Conservation (phyloP, 331 rosid species). For the Pyrus hybrid region DNA sequence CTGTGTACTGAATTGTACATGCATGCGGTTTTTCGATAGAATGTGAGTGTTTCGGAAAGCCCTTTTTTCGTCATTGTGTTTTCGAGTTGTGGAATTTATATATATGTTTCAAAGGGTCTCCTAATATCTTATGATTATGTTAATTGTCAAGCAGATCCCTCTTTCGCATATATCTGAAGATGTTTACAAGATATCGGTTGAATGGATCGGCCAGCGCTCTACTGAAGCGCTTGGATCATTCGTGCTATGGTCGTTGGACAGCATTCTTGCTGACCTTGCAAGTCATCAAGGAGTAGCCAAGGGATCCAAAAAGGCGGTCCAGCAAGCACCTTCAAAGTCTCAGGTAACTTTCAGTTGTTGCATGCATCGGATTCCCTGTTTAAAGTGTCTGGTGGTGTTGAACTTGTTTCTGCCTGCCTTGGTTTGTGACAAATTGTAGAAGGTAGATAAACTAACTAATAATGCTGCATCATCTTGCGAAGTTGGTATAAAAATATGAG, state of each 20-base stretch:
- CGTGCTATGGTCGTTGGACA: slow-evolving; percentile 50
- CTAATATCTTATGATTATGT: not conserved
- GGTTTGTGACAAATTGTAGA: not conserved
- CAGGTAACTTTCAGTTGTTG: slow-evolving; percentile 33
- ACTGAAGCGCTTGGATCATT: slow-evolving; percentile 51
- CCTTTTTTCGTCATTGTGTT: not conserved
- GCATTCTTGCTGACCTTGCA: slow-evolving; percentile 46
- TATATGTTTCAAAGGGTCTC: not conserved
- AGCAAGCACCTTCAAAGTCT: slow-evolving; percentile 45
- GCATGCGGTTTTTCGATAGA: not conserved
- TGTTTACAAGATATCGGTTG: slow-evolving; percentile 44
- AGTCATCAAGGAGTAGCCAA: slow-evolving; percentile 45
- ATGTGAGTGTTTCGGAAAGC: not conserved
- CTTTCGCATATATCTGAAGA: slow-evolving; percentile 48
- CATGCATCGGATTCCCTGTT: not conserved
- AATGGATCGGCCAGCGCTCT: slow-evolving; percentile 51
- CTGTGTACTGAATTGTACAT: not conserved
- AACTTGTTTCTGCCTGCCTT: not conserved
- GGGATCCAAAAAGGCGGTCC: slow-evolving; percentile 53
- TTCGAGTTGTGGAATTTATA: not conserved
- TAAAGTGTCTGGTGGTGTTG: not conserved
- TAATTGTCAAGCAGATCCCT: slow-evolving; percentile 38
- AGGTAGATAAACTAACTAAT: not conserved
- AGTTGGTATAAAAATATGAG: not conserved
- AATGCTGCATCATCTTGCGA: not conserved